Evolutionary conservation across 1,284 basidiomycete species (phyloP).

Genomic region (Heterobasidion occidentale): DNA sequence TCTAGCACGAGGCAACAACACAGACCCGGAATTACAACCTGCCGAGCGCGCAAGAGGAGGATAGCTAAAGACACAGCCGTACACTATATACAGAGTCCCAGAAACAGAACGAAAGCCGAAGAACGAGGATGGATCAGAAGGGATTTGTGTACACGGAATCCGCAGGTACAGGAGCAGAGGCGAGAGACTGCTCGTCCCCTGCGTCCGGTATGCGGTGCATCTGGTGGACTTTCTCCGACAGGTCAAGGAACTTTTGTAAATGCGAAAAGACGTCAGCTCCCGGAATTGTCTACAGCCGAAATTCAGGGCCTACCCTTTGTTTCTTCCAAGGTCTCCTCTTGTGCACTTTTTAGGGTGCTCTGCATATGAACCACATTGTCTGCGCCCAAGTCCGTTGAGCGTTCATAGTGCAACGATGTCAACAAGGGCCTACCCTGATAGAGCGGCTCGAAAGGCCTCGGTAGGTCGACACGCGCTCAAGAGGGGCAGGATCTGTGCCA

Average conservation of each 20-base stretch:
- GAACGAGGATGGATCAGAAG: too few relatives aligned
- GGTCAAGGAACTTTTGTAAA: constrained; percentile 16
- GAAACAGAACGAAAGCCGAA: too few relatives aligned
- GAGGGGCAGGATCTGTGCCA: constrained; percentile 28
- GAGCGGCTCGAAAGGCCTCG: constrained; percentile 54
- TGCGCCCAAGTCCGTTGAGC: constrained; percentile 5
- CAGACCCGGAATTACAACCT: too few relatives aligned
- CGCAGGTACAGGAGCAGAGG: too few relatives aligned
- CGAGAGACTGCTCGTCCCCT: too few relatives aligned
- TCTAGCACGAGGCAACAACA: too few relatives aligned
- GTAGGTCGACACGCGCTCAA: constrained; percentile 41
- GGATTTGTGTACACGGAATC: too few relatives aligned
- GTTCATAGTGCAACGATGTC: background rate
- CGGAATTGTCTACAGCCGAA: background rate
- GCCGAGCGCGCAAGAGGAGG: too few relatives aligned
- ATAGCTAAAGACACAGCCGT: too few relatives aligned
- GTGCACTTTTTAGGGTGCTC: constrained; percentile 38
- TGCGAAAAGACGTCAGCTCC: too few relatives aligned
- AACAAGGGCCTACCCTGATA: constrained; percentile 25
- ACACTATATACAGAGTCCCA: too few relatives aligned
- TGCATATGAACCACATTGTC: constrained; percentile 58
- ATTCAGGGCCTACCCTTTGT: constrained; percentile 32
- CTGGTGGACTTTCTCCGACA: constrained; percentile 12
- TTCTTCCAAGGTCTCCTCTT: constrained; percentile 38
- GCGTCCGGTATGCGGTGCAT: too few relatives aligned